Evolutionary conservation across 176 grass and related monocot species (phyloP).

Genomic region (Eragrostis nindensis): DNA sequence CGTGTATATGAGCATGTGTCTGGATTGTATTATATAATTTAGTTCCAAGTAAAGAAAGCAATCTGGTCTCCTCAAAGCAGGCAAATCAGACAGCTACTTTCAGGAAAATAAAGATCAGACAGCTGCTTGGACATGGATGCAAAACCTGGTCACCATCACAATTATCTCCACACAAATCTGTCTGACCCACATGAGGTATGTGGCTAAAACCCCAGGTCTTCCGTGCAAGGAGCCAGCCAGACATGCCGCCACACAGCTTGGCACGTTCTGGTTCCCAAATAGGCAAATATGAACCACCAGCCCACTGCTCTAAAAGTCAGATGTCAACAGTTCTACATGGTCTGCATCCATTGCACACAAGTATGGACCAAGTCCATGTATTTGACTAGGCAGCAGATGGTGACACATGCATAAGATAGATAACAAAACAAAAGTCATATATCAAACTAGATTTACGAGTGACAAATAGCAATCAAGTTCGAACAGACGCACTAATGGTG

Average conservation of each 20-base stretch:
- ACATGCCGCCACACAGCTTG: conserved; percentile 15
- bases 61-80: conserved; percentile 19
- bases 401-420: conserved; percentile 1
- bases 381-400: conserved; percentile 2
- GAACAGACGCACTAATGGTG: too few relatives aligned
- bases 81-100: conserved; percentile 21
- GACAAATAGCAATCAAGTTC: too few relatives aligned
- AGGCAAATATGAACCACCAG: conserved; percentile 4
- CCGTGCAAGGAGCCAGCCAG: conserved; percentile 7
- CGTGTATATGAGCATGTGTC: too few relatives aligned
- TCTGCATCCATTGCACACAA: conserved; percentile 17
- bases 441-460: too few relatives aligned
- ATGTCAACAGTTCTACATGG: conserved; percentile 17
- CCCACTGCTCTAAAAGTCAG: conserved; percentile 4
- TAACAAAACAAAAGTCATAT: conserved; percentile 10
- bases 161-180: background rate
- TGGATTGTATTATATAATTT: background rate
- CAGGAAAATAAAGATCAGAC: background rate
- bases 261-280: conserved; percentile 12
- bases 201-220: conserved; percentile 17
- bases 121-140: background rate
- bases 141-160: conserved; percentile 17
- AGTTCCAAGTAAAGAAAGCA: conserved; percentile 22
- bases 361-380: conserved; percentile 18
- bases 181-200: background rate